A percentile compares a stretch with the other conserved stretches of the same genome.
Evolutionary conservation across 768 basidiomycete species (phyloP).

Genomic region (Boletus eberwhitei): DNA sequence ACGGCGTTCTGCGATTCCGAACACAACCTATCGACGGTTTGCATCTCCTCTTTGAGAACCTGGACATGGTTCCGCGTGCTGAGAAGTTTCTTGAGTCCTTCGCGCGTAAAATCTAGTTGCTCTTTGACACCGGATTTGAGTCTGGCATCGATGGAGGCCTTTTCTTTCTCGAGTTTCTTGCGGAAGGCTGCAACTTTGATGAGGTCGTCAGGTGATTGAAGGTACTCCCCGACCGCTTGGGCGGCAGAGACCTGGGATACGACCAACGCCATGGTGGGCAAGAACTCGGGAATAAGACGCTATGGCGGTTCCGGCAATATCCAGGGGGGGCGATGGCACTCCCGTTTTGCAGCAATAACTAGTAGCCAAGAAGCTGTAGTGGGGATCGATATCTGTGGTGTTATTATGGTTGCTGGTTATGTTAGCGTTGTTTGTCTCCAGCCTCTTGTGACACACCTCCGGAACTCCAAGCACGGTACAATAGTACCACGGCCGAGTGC

Average conservation of each 20-base stretch:
- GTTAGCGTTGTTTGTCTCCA: neutral
- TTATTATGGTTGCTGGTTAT: neutral
- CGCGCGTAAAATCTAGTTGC: slow-evolving; percentile 86
- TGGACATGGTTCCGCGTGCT: slow-evolving; percentile 76
- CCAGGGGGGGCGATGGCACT: too few relatives aligned
- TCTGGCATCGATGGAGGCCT: slow-evolving; percentile 87
- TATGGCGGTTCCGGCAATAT: neutral
- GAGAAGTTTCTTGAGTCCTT: slow-evolving; percentile 80
- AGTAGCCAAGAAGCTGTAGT: neutral
- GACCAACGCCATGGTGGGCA: slow-evolving; percentile 38
- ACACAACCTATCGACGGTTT: slow-evolving; percentile 70
- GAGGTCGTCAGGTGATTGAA: slow-evolving; percentile 93
- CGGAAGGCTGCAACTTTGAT: slow-evolving; percentile 83
- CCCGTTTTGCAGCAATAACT: neutral
- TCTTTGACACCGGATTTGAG: slow-evolving; percentile 90
- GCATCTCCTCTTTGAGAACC: slow-evolving; percentile 83
- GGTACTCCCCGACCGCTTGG: slow-evolving; percentile 83
- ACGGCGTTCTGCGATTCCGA: slow-evolving; percentile 73
- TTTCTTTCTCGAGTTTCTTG: slow-evolving; percentile 96
- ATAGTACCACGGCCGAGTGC: too few relatives aligned
- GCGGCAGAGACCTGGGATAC: slow-evolving; percentile 67
- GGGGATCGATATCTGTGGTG: too few relatives aligned
- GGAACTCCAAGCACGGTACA: too few relatives aligned
- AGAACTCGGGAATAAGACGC: neutral
- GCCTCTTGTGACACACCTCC: too few relatives aligned